Base-by-base conservation (phyloP, 495 filamentous ascomycete species). In the Penicillium ucsense region DNA sequence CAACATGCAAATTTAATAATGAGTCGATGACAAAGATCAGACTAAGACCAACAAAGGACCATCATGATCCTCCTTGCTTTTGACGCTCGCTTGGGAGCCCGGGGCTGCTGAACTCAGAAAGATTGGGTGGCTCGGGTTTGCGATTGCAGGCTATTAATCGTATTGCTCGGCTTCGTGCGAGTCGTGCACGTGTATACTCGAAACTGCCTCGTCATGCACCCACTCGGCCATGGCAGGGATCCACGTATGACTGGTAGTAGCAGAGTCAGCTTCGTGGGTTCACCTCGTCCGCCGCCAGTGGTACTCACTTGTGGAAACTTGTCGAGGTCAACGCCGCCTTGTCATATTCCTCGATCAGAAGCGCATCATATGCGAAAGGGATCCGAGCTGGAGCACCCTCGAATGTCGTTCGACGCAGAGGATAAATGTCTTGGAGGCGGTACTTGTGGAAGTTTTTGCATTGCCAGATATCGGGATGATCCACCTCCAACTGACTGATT, bases 381-480 rank as follows among this genome's bases (percentile, higher is more conserved):
- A 86, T 76, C 56, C 76, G 77, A 41, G 76, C 78, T 8, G 65
- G 55, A 0, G 78, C 73, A 5, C 79, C 81, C 54, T 86, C 81
- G 47, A 80, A 86, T 4, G 67, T 67, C 2, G 75, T 79, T 49
- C 72, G 67, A 27, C 78, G 67, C 59, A 80, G 55, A 1, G 77
- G 77, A 54, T 72, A 79, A 1, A 80, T 60, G 47, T 79, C 75
- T 5, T 52, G 55, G 10, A 64, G 68, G n/a, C 58, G 59, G 45
- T 92, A 94, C 8, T 71, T 68, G 61, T 94, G 88, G 56, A 75
- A 76, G 53, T 92, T 89, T 73, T 92, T 92, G 62, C 87, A 91
- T 55, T 77, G 80, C 82, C 82, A 86, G n/a, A 85, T 64, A 3
- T 82, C 81, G 3, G 84, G 84, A 29, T 52, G 32, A 3, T 72